Evolutionary conservation across 495 filamentous ascomycete genomes (phyloP).

Genomic region (Articulospora tetracladia): DNA sequence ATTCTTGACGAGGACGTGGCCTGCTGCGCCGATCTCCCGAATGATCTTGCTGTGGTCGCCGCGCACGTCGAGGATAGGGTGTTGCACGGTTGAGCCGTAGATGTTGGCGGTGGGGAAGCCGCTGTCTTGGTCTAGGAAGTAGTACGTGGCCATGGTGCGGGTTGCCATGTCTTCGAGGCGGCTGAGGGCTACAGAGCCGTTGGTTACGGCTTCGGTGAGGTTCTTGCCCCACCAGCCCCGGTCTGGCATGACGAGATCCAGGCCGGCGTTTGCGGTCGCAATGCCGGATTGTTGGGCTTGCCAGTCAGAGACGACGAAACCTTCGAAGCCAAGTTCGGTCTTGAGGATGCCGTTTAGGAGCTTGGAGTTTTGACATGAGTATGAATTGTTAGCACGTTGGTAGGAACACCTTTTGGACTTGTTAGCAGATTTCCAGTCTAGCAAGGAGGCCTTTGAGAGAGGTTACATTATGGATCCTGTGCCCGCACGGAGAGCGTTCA

Average conservation of each 20-base stretch:
- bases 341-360: conserved; percentile 77
- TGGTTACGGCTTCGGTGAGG: conserved; percentile 39
- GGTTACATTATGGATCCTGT: conserved; percentile 85
- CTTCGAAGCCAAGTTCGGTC: conserved; percentile 87
- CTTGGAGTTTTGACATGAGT: conserved; percentile 62
- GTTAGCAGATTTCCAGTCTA: background rate
- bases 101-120: conserved; percentile 34
- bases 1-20: conserved; percentile 90
- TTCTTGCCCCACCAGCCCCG: conserved; percentile 32
- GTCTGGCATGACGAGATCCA: conserved; percentile 84
- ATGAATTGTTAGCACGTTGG: conserved; percentile 74
- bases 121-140: conserved; percentile 43
- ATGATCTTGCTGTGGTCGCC: conserved; percentile 63
- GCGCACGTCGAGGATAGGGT: conserved; percentile 75
- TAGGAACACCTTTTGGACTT: conserved; percentile 62
- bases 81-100: conserved; percentile 69
- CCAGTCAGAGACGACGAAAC: conserved; percentile 91
- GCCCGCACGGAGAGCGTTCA: conserved; percentile 67
- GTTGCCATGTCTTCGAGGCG: conserved; percentile 88
- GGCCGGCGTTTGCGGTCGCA: conserved; percentile 40
- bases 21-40: conserved; percentile 67
- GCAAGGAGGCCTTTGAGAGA: too few species aligned
- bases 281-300: conserved; percentile 55
- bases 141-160: conserved; percentile 88
- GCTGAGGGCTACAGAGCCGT: conserved; percentile 55